These are phyloP conservation scores for Umbelopsis sp. DNA, from an alignment of 192 early-diverging fungal species.

Conservation along the genomic window DNA sequence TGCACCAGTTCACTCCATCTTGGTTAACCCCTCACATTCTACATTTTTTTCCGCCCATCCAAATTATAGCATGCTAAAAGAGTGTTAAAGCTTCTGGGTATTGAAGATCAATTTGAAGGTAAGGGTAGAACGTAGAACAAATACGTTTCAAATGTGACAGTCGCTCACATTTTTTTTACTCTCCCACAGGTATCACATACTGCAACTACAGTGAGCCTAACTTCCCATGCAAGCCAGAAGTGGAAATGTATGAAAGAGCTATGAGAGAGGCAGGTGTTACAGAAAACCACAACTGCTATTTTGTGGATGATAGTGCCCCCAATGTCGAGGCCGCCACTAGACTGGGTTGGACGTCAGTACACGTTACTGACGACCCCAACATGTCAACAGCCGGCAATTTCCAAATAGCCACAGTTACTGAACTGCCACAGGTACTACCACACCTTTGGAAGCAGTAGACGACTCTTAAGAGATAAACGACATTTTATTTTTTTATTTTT, in stretches of 20 bases:
- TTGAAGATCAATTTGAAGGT: slow-evolving; percentile 76
- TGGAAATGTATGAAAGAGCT: slow-evolving; percentile 53
- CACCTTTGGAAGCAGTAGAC: slow-evolving; percentile 47
- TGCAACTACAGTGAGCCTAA: slow-evolving; percentile 69
- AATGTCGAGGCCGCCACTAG: slow-evolving; percentile 65
- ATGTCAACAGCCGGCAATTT: slow-evolving; percentile 49
- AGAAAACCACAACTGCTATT: slow-evolving; percentile 61
- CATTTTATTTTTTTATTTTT: too few species aligned
- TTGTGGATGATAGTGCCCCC: slow-evolving; percentile 73
- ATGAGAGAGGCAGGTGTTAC: slow-evolving; percentile 68
- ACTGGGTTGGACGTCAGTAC: slow-evolving; percentile 53
- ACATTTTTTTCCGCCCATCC: background rate
- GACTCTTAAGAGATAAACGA: too few species aligned
- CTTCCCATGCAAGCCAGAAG: slow-evolving; percentile 75
- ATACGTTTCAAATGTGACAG: too few species aligned
- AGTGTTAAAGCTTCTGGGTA: slow-evolving; percentile 60
- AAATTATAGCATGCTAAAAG: slow-evolving; percentile 62
- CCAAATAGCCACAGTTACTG: slow-evolving; percentile 61
- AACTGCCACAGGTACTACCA: slow-evolving; percentile 63
- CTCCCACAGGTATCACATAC: slow-evolving; percentile 59
- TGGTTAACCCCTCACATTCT: too few species aligned
- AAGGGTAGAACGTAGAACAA: too few species aligned
- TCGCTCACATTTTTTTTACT: background rate
- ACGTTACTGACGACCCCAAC: slow-evolving; percentile 48
- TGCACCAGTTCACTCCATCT: too few species aligned